phyloP scores from a whole-genome alignment of 805 yeast species.

The Lipomyces sp. region DNA sequence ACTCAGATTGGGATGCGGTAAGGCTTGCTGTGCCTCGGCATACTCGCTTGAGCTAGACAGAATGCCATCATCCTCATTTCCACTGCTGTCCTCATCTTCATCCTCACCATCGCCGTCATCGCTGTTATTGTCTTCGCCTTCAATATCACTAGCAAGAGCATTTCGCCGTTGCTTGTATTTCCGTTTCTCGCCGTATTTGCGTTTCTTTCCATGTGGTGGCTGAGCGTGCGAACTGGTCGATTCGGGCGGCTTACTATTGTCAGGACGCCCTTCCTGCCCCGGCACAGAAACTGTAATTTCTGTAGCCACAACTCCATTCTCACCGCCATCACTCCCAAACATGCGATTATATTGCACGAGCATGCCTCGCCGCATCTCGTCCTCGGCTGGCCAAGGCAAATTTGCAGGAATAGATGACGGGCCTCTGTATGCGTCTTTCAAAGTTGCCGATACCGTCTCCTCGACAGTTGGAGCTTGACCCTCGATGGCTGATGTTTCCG shows the following conservation, averaged over 20 bases:
- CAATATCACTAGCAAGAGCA: constrained; percentile 4
- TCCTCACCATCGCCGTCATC: constrained; percentile 16
- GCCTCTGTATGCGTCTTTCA: constrained; percentile 16
- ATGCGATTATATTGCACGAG: constrained; percentile 19
- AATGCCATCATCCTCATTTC: background rate
- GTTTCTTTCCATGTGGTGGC: background rate
- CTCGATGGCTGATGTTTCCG: constrained; percentile 1
- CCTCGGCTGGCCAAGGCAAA: constrained; percentile 41
- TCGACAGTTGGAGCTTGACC: constrained; percentile 4
- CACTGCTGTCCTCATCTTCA: constrained; percentile 7
- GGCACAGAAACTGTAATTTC: constrained; percentile 9
- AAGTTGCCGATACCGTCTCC: constrained; percentile 16
- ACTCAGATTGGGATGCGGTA: constrained; percentile 17
- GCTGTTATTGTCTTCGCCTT: constrained; percentile 4
- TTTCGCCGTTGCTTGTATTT: background rate
- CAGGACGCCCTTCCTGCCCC: constrained; percentile 4
- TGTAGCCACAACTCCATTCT: constrained; percentile 2
- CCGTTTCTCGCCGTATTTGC: constrained; percentile 1
- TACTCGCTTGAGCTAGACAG: background rate
- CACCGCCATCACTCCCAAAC: constrained; percentile 8
- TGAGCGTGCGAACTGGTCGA: background rate
- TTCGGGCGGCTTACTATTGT: no score
- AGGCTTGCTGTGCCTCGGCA: background rate
- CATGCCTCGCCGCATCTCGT: constrained; percentile 38
- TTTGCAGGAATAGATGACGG: constrained; percentile 33